Percentiles rank a stretch among this genome's conserved stretches.
phyloP scores from a whole-genome alignment of 352 stramenopile species.

The Globisporangium barbulae region DNA sequence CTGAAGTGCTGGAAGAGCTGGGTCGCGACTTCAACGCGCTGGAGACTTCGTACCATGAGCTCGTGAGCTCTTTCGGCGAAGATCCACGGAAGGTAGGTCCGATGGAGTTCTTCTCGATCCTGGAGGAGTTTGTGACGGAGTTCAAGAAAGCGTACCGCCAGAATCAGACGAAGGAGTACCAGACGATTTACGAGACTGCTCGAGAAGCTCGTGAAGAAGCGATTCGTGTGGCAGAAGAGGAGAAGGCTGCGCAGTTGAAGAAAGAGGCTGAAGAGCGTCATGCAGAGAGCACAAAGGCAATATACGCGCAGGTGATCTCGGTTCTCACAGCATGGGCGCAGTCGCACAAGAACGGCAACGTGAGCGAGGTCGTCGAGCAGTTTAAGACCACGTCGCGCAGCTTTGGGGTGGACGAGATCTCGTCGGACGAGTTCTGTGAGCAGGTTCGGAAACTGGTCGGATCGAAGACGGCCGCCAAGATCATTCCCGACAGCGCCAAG shows the following conservation, averaged over 20 bases:
- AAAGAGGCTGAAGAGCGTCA: conserved; percentile 55
- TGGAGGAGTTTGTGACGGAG: conserved; percentile 82
- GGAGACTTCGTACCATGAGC: conserved; percentile 72
- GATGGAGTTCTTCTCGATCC: conserved; percentile 80
- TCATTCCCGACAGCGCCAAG: conserved; percentile 73
- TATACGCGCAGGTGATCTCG: conserved; percentile 66
- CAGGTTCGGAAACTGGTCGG: conserved; percentile 64
- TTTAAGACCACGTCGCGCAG: conserved; percentile 58
- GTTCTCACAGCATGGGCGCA: conserved; percentile 61
- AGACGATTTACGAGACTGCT: conserved; percentile 71
- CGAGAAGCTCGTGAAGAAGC: conserved; percentile 44
- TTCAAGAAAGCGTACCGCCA: conserved; percentile 88
- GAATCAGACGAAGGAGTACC: conserved; percentile 86
- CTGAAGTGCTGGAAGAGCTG: conserved; percentile 78
- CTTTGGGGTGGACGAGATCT: conserved; percentile 65
- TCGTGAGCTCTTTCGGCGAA: conserved; percentile 82
- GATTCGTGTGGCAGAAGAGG: conserved; percentile 34
- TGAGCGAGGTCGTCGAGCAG: conserved; percentile 46
- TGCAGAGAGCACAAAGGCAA: conserved; percentile 46
- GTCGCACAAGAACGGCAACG: conserved; percentile 46
- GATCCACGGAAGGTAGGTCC: conserved; percentile 76
- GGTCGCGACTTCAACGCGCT: conserved; percentile 69
- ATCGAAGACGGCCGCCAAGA: conserved; percentile 66
- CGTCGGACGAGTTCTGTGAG: conserved; percentile 69
- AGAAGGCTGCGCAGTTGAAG: conserved; percentile 44